Conservation (phyloP, 108 stramenopile genomes). For the Nannochloropsis salina region DNA sequence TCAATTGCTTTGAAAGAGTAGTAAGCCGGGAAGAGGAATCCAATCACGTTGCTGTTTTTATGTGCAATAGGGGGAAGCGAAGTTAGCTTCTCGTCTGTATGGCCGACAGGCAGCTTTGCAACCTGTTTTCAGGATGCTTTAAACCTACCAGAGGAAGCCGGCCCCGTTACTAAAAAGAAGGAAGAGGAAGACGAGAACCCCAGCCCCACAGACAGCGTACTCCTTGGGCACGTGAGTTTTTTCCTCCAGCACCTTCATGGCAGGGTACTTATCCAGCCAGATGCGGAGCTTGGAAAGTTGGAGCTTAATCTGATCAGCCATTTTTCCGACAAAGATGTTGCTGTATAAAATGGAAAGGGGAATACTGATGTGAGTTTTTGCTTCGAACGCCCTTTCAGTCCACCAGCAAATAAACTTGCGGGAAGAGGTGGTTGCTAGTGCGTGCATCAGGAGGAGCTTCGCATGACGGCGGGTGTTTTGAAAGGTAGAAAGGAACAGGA, state of each 20-base stretch:
- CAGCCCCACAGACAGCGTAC: slow-evolving; percentile 33
- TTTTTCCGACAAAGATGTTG: neutral
- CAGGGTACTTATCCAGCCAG: slow-evolving; percentile 40
- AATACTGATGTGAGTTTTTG: too few relatives aligned
- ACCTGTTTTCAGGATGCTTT: neutral
- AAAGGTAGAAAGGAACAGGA: too few relatives aligned
- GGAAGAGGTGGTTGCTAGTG: too few relatives aligned
- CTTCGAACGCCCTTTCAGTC: too few relatives aligned
- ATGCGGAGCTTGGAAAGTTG: slow-evolving; percentile 35
- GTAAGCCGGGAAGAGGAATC: slow-evolving; percentile 82
- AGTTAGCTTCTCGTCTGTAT: neutral
- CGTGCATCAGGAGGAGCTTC: too few relatives aligned
- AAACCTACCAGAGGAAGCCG: slow-evolving; percentile 36
- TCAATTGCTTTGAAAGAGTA: slow-evolving; percentile 80
- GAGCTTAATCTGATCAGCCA: slow-evolving; percentile 24
- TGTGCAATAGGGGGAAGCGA: neutral
- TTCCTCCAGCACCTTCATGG: slow-evolving; percentile 32
- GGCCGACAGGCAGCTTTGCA: too few relatives aligned
- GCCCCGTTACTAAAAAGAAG: slow-evolving; percentile 38
- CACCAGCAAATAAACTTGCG: too few relatives aligned
- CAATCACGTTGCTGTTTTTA: slow-evolving; percentile 70
- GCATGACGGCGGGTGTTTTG: too few relatives aligned
- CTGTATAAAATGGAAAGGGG: too few relatives aligned
- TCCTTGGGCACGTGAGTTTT: slow-evolving; percentile 38
- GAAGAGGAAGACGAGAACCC: slow-evolving; percentile 21